phyloP scores from a whole-genome alignment of 192 early-diverging fungal species.

The Backusella circina region DNA sequence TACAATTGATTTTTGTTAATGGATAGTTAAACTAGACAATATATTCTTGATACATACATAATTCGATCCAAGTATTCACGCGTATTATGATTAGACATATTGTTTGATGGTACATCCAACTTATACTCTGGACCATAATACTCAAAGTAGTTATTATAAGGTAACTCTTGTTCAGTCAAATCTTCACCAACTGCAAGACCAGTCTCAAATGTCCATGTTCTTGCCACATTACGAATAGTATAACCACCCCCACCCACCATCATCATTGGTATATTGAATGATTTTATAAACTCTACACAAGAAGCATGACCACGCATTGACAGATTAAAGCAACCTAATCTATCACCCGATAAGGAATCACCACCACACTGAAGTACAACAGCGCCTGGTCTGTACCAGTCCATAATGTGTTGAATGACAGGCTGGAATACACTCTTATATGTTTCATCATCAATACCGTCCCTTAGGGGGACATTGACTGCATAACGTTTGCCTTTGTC shows the following conservation, averaged over 20 bases:
- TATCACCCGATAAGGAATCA: slow-evolving; percentile 90
- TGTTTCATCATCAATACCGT: slow-evolving; percentile 89
- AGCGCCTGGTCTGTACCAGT: slow-evolving; percentile 89
- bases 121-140: slow-evolving; percentile 90
- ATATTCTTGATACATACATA: slow-evolving; percentile 30
- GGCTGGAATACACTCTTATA: slow-evolving; percentile 91
- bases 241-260: slow-evolving; percentile 97
- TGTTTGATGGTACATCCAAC: slow-evolving; percentile 80
- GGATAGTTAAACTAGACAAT: background rate
- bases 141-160: slow-evolving; percentile 83
- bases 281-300: slow-evolving; percentile 91
- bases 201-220: slow-evolving; percentile 96
- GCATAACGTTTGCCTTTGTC: slow-evolving; percentile 90
- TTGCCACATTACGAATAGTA: slow-evolving; percentile 93
- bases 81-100: slow-evolving; percentile 85
- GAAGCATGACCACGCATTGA: slow-evolving; percentile 91
- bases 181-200: slow-evolving; percentile 72
- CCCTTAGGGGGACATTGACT: slow-evolving; percentile 93
- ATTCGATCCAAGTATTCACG: slow-evolving; percentile 80
- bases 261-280: slow-evolving; percentile 86
- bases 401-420: slow-evolving; percentile 78
- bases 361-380: slow-evolving; percentile 97
- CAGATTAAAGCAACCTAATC: slow-evolving; percentile 92
- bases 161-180: slow-evolving; percentile 56
- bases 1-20: background rate